These are phyloP conservation scores for Fusarium nodosum DNA, from an alignment of 2,329 filamentous ascomycete species.

Conservation along the genomic window DNA sequence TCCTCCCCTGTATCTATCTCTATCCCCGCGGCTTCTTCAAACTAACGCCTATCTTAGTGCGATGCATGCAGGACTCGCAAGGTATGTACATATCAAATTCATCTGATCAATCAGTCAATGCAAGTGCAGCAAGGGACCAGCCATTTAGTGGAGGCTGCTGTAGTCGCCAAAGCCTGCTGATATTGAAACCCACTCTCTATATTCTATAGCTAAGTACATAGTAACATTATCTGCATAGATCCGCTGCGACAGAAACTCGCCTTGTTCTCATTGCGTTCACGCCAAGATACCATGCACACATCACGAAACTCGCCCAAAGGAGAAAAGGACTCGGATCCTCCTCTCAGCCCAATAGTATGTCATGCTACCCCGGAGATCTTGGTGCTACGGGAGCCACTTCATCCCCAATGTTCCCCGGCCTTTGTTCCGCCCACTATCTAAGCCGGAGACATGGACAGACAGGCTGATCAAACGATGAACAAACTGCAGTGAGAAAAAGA, in stretches of 20 bases:
- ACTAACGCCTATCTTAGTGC: slow-evolving; percentile 49
- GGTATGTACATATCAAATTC: slow-evolving; percentile 46
- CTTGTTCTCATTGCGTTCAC: slow-evolving; percentile 55
- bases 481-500: slow-evolving; percentile 54
- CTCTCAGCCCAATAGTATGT: slow-evolving; percentile 57
- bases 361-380: not conserved
- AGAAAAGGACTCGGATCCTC: slow-evolving; percentile 56
- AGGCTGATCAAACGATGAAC: slow-evolving; percentile 1
- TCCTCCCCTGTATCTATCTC: not conserved
- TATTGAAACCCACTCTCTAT: not conserved
- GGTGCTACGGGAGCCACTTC: not conserved
- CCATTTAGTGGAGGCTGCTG: slow-evolving; percentile 5
- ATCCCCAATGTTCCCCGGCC: not conserved
- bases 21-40: not conserved
- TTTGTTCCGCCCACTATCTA: not conserved
- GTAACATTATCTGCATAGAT: slow-evolving; percentile 45
- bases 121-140: not conserved
- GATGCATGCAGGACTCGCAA: slow-evolving; percentile 54
- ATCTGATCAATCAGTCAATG: slow-evolving; percentile 29
- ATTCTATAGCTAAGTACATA: slow-evolving; percentile 24
- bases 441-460: not conserved
- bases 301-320: slow-evolving; percentile 51
- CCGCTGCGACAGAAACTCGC: slow-evolving; percentile 56
- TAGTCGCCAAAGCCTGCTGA: slow-evolving; percentile 4
- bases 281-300: slow-evolving; percentile 57